A percentile compares a stretch with the other conserved stretches of the same genome.
These are phyloP conservation scores for Emmonsia crescens DNA, from an alignment of 2,329 filamentous ascomycete species.

Conservation along the genomic window DNA sequence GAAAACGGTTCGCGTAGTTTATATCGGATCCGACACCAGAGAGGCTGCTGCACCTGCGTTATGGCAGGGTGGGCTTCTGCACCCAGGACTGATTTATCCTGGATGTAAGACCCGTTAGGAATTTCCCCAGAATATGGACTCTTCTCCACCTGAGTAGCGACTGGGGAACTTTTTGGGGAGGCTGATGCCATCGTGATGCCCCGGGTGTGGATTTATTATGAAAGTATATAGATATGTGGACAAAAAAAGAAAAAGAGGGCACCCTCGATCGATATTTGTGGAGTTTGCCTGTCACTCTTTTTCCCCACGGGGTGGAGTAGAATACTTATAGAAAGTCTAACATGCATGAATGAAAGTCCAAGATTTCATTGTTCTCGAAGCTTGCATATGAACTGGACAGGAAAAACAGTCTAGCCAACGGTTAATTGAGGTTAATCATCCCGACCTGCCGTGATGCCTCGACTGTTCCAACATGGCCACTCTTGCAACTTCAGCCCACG, in stretches of 20 bases:
- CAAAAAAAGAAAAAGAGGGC: background rate
- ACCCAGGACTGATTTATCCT: background rate
- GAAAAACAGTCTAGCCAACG: background rate
- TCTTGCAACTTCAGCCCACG: background rate
- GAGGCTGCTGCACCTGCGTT: conserved; percentile 17
- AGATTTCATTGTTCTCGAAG: background rate
- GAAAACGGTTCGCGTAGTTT: conserved; percentile 49
- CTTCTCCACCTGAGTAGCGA: background rate
- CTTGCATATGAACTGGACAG: background rate
- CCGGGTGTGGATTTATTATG: background rate
- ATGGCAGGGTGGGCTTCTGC: background rate
- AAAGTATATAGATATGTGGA: background rate
- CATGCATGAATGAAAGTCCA: background rate
- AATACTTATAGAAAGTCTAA: background rate
- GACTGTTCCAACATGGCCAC: background rate
- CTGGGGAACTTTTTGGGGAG: background rate
- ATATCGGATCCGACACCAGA: conserved; percentile 46
- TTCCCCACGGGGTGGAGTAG: background rate
- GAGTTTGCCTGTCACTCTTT: background rate
- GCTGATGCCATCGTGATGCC: background rate
- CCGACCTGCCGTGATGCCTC: background rate
- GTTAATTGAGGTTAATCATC: background rate
- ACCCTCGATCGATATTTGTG: background rate
- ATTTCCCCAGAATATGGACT: background rate
- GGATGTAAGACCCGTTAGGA: background rate